These are phyloP conservation scores for Naumovozyma dairenensis DNA, from an alignment of 805 yeast genomes.

Conservation along the genomic window DNA sequence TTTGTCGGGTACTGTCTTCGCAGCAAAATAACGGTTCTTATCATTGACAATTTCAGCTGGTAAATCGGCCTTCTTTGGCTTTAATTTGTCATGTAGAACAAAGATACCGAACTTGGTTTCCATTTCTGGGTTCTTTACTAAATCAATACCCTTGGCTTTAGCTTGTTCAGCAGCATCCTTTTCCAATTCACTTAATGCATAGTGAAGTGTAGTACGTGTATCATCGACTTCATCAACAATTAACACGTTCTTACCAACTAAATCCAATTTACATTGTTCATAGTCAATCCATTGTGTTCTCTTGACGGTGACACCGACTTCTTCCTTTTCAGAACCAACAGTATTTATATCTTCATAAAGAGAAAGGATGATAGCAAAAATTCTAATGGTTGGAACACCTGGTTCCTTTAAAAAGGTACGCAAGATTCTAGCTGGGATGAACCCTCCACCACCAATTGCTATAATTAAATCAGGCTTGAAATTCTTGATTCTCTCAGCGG, in stretches of 20 bases:
- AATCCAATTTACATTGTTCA: constrained; percentile 44
- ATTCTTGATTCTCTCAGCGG: constrained; percentile 50
- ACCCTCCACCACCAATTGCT: constrained; percentile 97
- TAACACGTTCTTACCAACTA: constrained; percentile 61
- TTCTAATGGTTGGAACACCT: constrained; percentile 80
- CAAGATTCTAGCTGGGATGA: constrained; percentile 93
- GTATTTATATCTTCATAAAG: constrained; percentile 75
- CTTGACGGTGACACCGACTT: constrained; percentile 56
- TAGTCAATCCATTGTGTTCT: constrained; percentile 83
- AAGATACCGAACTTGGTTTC: constrained; percentile 62
- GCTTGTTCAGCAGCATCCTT: constrained; percentile 62
- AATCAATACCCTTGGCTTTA: constrained; percentile 38
- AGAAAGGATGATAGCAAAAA: constrained; percentile 90
- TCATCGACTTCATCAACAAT: constrained; percentile 82
- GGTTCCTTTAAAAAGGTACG: constrained; percentile 85
- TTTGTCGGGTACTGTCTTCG: constrained; percentile 62
- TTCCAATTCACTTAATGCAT: constrained; percentile 64
- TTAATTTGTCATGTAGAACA: constrained; percentile 67
- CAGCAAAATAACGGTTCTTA: constrained; percentile 56
- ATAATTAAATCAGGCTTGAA: constrained; percentile 85
- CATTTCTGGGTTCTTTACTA: constrained; percentile 33
- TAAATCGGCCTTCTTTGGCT: constrained; percentile 61
- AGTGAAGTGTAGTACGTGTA: constrained; percentile 75
- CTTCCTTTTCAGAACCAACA: constrained; percentile 45
- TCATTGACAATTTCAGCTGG: constrained; percentile 53